Conservation (phyloP, 371 early-diverging fungal species). For the Actinomucor elegans region DNA sequence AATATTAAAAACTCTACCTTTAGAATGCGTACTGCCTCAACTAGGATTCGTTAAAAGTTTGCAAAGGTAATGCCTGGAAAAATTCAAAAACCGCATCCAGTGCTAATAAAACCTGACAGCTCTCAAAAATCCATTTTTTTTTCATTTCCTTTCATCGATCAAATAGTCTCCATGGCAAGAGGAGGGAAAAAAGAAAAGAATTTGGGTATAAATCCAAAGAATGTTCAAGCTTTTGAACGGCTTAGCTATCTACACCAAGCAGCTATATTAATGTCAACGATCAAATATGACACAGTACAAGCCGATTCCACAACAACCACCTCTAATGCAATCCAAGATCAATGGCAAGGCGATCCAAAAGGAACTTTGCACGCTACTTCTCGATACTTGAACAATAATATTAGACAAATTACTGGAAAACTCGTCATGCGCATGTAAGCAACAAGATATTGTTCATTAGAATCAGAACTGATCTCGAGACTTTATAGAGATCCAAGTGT, state of each 20-base stretch:
- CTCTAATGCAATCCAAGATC: background rate
- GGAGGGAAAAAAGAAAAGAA: conserved; percentile 29
- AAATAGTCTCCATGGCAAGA: conserved; percentile 1
- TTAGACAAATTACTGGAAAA: conserved; percentile 35
- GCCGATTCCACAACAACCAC: background rate
- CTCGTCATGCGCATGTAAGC: conserved; percentile 42
- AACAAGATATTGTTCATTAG: no score
- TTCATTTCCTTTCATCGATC: background rate
- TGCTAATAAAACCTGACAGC: no score
- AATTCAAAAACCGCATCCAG: no score
- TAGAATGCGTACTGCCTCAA: no score
- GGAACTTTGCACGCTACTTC: conserved; percentile 23
- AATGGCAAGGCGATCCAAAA: conserved; percentile 25
- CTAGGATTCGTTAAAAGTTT: no score
- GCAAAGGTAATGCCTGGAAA: no score
- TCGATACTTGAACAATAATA: conserved; percentile 37
- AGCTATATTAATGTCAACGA: conserved; percentile 35
- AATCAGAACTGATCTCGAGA: background rate
- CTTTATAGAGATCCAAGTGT: conserved; percentile 35
- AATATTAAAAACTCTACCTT: no score
- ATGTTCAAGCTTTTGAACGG: conserved; percentile 36
- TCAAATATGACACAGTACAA: background rate
- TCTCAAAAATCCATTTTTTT: no score
- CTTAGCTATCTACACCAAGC: conserved; percentile 46
- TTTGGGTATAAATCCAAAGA: conserved; percentile 25